phyloP scores from a whole-genome alignment of 2,329 filamentous ascomycete genomes.

The Hypoxylon sp. region DNA sequence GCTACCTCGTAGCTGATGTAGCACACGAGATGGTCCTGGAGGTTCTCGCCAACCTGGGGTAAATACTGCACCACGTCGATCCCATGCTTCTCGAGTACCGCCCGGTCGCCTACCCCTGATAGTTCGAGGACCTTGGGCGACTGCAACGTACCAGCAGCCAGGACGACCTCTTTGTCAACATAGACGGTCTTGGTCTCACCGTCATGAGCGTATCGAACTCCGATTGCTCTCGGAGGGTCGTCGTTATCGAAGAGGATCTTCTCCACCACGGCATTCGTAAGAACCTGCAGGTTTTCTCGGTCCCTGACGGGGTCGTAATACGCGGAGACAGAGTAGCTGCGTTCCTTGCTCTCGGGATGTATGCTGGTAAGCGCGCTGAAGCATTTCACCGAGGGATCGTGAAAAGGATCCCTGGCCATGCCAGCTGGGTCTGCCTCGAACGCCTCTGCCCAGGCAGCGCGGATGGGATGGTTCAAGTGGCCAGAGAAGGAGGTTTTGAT shows the following conservation, averaged over 20 bases:
- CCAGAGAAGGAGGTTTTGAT: constrained; percentile 20
- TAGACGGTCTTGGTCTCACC: constrained; percentile 27
- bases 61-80: constrained; percentile 43
- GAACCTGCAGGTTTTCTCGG: constrained; percentile 15
- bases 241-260: constrained; percentile 20
- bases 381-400: constrained; percentile 7
- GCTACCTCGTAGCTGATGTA: constrained; percentile 15
- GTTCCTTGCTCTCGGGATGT: constrained; percentile 17
- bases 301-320: constrained; percentile 25
- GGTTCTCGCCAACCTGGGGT: constrained; percentile 40
- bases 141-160: constrained; percentile 37
- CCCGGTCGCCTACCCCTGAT: constrained; percentile 32
- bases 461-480: constrained; percentile 11
- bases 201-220: constrained; percentile 15
- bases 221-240: constrained; percentile 8
- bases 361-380: constrained; percentile 20
- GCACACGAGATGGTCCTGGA: constrained; percentile 25
- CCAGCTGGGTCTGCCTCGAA: constrained; percentile 5
- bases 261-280: constrained; percentile 20
- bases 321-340: constrained; percentile 17
- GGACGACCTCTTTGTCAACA: constrained; percentile 33
- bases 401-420: constrained; percentile 14
- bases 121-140: constrained; percentile 35
- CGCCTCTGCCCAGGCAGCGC: constrained; percentile 18
- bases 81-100: constrained; percentile 36